These are phyloP conservation scores for Clathrospora elynae DNA, from an alignment of 2,329 filamentous ascomycete species.

Conservation along the genomic window DNA sequence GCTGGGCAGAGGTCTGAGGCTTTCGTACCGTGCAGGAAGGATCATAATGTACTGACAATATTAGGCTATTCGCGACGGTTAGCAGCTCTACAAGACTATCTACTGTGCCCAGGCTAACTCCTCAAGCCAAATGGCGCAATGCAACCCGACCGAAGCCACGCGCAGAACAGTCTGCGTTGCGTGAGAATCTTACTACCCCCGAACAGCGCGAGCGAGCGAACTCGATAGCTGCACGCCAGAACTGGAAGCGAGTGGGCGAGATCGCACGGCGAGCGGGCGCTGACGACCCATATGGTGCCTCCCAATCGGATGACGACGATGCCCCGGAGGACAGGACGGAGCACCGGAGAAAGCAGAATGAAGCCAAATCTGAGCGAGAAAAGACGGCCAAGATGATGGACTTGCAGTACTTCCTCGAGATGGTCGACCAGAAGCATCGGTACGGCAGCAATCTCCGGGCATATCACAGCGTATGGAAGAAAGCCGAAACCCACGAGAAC, in stretches of 20 bases:
- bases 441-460: constrained; percentile 81
- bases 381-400: constrained; percentile 80
- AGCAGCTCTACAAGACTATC: constrained; percentile 22
- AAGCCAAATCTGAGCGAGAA: constrained; percentile 63
- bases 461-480: constrained; percentile 87
- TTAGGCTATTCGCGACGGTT: constrained; percentile 59
- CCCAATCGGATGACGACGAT: constrained; percentile 53
- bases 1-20: constrained; percentile 70
- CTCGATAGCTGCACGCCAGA: constrained; percentile 60
- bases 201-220: constrained; percentile 36
- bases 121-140: constrained; percentile 59
- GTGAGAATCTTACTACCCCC: constrained; percentile 24
- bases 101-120: constrained; percentile 34
- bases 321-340: constrained; percentile 42
- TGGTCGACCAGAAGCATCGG: constrained; percentile 85
- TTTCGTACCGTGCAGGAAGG: not conserved
- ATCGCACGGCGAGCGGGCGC: constrained; percentile 74
- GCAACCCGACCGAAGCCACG: constrained; percentile 54
- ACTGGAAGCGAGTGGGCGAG: constrained; percentile 76
- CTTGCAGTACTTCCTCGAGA: constrained; percentile 81
- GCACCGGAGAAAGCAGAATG: constrained; percentile 47
- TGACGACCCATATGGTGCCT: constrained; percentile 62
- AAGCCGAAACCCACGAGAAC: constrained; percentile 75
- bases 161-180: constrained; percentile 37
- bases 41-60: constrained; percentile 7